These are phyloP conservation scores for Pseudocercospora fuligena DNA, from an alignment of 2,329 filamentous ascomycete genomes.

Conservation along the genomic window DNA sequence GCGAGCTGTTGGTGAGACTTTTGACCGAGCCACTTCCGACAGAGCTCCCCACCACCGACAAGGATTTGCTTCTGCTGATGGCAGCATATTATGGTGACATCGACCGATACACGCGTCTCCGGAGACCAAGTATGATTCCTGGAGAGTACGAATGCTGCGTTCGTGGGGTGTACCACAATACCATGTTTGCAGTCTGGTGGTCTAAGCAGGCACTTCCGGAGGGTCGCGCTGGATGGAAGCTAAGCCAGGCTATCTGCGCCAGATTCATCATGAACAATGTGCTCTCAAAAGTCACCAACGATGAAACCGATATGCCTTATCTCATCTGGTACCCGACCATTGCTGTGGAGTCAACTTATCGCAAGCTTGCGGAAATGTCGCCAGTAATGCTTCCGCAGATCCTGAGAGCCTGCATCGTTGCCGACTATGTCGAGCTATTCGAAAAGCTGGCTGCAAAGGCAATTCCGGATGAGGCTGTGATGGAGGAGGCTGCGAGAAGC, in stretches of 20 bases:
- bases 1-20: constrained; percentile 23
- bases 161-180: constrained; percentile 46
- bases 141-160: constrained; percentile 39
- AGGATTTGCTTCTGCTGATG: constrained; percentile 46
- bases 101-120: constrained; percentile 47
- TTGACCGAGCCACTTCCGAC: constrained; percentile 41
- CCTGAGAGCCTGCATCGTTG: constrained; percentile 26
- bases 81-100: constrained; percentile 48
- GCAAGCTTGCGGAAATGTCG: constrained; percentile 11
- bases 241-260: constrained; percentile 32
- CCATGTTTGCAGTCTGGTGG: constrained; percentile 46
- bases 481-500: constrained; percentile 6
- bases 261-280: constrained; percentile 43
- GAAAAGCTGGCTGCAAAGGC: constrained; percentile 12
- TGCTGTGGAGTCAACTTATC: constrained; percentile 24
- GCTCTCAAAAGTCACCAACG: constrained; percentile 26
- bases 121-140: constrained; percentile 35
- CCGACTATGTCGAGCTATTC: constrained; percentile 23
- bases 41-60: constrained; percentile 46
- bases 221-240: neutral
- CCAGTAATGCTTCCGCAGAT: constrained; percentile 28
- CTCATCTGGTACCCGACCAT: constrained; percentile 30
- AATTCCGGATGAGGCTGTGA: constrained; percentile 15
- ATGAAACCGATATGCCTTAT: constrained; percentile 20
- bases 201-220: constrained; percentile 12